Evolutionary conservation across 2,329 filamentous ascomycete species (phyloP).

Genomic region (Fusarium sp.): DNA sequence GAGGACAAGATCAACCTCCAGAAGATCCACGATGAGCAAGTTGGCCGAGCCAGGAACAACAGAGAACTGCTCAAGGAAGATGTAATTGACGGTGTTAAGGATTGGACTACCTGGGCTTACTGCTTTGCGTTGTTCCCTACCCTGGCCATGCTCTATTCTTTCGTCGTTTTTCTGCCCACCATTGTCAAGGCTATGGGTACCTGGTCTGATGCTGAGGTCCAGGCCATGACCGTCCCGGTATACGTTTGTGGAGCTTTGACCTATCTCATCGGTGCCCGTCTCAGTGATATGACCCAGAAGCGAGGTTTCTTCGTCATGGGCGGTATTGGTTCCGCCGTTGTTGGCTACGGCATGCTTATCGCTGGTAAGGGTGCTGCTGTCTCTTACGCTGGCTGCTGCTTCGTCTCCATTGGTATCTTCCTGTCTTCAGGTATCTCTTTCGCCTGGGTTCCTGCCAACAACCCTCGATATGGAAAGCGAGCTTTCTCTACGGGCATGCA

Average conservation of each 20-base stretch:
- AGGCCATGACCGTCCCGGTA: constrained; percentile 75
- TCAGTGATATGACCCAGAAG: constrained; percentile 67
- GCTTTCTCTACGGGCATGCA: constrained; percentile 71
- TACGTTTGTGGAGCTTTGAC: constrained; percentile 72
- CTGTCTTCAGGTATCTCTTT: constrained; percentile 49
- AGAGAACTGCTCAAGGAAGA: constrained; percentile 42
- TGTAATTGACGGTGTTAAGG: constrained; percentile 47
- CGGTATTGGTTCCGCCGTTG: constrained; percentile 60
- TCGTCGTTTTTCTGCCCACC: constrained; percentile 73
- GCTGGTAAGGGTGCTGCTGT: constrained; percentile 64
- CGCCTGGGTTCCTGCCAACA: constrained; percentile 62
- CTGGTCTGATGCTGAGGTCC: constrained; percentile 67
- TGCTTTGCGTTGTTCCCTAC: constrained; percentile 68
- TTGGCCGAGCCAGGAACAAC: constrained; percentile 42
- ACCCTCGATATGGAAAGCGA: constrained; percentile 72
- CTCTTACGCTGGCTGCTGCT: constrained; percentile 70
- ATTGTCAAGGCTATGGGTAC: constrained; percentile 72
- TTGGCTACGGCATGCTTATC: constrained; percentile 71
- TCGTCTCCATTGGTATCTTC: constrained; percentile 69
- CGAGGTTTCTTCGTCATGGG: constrained; percentile 67
- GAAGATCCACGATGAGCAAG: constrained; percentile 60
- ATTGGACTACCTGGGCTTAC: constrained; percentile 74
- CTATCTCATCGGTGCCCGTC: constrained; percentile 67
- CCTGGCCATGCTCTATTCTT: constrained; percentile 75
- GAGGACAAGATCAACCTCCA: constrained; percentile 60